These are phyloP conservation scores for Podila minutissima DNA, from an alignment of 192 early-diverging fungal species.

Conservation along the genomic window DNA sequence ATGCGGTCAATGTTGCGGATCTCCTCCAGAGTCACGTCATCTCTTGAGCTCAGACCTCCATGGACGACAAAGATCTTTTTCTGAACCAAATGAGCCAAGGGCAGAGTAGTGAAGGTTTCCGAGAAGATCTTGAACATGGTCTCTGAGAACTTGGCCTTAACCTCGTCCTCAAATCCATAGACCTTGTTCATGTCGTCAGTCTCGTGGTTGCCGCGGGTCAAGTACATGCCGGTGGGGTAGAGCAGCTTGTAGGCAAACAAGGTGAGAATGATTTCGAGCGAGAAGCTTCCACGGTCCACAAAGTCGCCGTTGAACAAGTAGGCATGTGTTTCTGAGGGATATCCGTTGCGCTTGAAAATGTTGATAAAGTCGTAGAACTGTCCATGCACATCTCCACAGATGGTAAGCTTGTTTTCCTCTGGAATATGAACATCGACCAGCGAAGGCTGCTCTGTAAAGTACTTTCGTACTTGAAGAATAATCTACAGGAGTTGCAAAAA, in stretches of 20 bases:
- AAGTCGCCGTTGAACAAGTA: conserved; percentile 99
- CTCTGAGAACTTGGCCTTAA: conserved; percentile 92
- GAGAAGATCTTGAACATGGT: conserved; percentile 94
- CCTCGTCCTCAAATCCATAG: conserved; percentile 99
- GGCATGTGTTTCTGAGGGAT: conserved; percentile 81
- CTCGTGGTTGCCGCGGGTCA: conserved; percentile 98
- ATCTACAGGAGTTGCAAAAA: conserved; percentile 58
- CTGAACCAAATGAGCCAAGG: conserved; percentile 90
- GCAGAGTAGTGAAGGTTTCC: conserved; percentile 95
- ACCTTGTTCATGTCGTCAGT: conserved; percentile 99
- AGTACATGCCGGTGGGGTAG: conserved; percentile 85
- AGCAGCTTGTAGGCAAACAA: conserved; percentile 92
- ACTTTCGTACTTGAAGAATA: conserved; percentile 76
- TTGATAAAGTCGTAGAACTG: conserved; percentile 99
- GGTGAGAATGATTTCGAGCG: conserved; percentile 93
- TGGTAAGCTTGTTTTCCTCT: conserved; percentile 77
- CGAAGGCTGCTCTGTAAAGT: conserved; percentile 80
- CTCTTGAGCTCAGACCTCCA: conserved; percentile 92
- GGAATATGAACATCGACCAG: conserved; percentile 91
- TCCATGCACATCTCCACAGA: conserved; percentile 98
- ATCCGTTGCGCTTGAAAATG: conserved; percentile 94
- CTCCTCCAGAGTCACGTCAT: conserved; percentile 93
- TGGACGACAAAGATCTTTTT: conserved; percentile 97
- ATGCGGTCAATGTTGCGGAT: conserved; percentile 89
- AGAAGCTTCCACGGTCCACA: conserved; percentile 98